Base-by-base conservation (phyloP, 352 stramenopile genomes). In the Phytophthora fragariae region DNA sequence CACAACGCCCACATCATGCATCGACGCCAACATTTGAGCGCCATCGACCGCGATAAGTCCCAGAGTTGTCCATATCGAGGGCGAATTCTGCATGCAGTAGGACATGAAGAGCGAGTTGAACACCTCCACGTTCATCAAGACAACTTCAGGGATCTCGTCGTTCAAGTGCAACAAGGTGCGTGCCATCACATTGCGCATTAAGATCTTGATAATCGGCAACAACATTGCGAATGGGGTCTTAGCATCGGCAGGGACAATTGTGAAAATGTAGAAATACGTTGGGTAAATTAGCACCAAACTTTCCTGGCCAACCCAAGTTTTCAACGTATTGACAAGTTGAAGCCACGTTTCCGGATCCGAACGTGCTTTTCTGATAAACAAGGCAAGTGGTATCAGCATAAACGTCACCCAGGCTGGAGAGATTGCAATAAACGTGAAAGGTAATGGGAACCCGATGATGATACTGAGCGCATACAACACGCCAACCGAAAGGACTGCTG, bases 71-170 rank as follows among this genome's bases (percentile, higher is more conserved):
- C 39, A 59, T 24, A 79, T 31, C 9, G 77, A 84, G 0, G 57
- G 72, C 0, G 81, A 62, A 46, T 68, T 80, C 19, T 88, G 75
- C 68, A 85, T 76, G 62, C 78, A 84, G 33, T 70, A 84, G 5
- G 73, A 56, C 24, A 79, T 73, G 47, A 81, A 88, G 2, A 84
- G 61, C 9, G 78, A 74, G 47, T 76, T 80, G 39, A 79, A 85
- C 29, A 84, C 73, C 46, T 84, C 70, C 1, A 85, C 65, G 29
- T 76, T 84, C 70, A 84, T 76, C 21, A 83, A 69, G 15, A 85
- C 70, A 10, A 80, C 57, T 31, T 67, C 58, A 2, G 68, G 72
- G 14, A 72, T 67, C 21, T 71, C 46, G 21, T 80, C 68, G 5
- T 54, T 62, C 33, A 77, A 15, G 31, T 73, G 71, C 12, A 50